Evolutionary conservation across 345 rosid genomes (phyloP), one percentile per base, ranked within the genome.

Genomic region (Mallotus nudiflorus): DNA sequence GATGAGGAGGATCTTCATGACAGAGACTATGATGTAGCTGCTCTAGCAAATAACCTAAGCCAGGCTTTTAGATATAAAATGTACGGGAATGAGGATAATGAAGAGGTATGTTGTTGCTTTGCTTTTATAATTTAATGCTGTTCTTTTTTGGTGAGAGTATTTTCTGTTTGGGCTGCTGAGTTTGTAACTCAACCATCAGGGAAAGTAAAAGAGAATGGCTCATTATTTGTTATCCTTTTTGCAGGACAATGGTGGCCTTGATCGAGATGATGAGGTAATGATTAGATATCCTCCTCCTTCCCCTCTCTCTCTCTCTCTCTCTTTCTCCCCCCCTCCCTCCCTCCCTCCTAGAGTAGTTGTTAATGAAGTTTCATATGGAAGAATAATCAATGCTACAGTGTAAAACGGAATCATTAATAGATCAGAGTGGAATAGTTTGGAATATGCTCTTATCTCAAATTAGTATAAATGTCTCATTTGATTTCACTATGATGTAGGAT

Each of bases 1-100:
- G 98, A 92, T 29, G 98, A 92, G 50, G 98, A 95, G 68, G 97
- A 92, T 76, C 80, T 86, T 70, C 96, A 86, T 69, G 97, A 91
- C 74, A 85, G 97, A 76, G 96, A 92, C 74, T 95, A 90, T 81
- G 96, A 92, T 84, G 97, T 95, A 79, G 94, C 96, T 46, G 94
- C 96, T 76, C 85, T 95, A 61, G 96, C 99, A 4, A 95, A 90
- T 77, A 89, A 92, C 76, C 77, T 95, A 77, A 95, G 83, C 73
- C 94, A 95, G 80, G 92, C 97, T 76, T 90, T 92, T 77, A 88
- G 86, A 69, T 92, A 95, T 84, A 88, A 91, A 80, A 90, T 87
- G 51, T 92, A 95, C 64, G 98, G 91, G 82, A 92, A 87, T 57
- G 87, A 85, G 65, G 94, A 87, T 54, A 78, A 83, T 60, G 97